Evolutionary conservation across 2,329 filamentous ascomycete species (phyloP).

Genomic region (Coniochaeta sp.): DNA sequence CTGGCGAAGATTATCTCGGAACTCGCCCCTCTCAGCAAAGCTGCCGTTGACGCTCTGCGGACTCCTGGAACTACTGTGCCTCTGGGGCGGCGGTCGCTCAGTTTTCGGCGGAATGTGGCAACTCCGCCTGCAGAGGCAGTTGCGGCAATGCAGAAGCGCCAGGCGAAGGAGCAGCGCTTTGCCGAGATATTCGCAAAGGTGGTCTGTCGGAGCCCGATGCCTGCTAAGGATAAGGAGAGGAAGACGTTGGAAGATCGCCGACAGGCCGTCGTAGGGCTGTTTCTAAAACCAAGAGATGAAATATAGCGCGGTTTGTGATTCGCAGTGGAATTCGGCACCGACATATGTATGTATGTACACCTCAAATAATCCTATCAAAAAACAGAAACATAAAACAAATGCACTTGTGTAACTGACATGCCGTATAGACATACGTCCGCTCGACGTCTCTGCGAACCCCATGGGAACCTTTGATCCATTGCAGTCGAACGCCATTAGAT

Average conservation of each 20-base stretch:
- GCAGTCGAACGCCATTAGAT: no score
- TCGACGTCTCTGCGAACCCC: no score
- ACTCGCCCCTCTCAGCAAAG: constrained; percentile 31
- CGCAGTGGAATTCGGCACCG: background rate
- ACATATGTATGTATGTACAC: background rate
- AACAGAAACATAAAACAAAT: no score
- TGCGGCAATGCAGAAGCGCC: constrained; percentile 44
- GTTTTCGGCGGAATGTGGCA: constrained; percentile 29
- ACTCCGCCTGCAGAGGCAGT: constrained; percentile 17
- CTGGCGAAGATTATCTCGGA: constrained; percentile 49
- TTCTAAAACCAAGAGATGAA: constrained; percentile 36
- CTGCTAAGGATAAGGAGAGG: constrained; percentile 43
- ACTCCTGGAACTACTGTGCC: constrained; percentile 4
- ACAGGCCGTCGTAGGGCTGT: constrained; percentile 62
- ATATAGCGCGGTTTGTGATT: background rate
- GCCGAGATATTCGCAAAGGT: constrained; percentile 58
- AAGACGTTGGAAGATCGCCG: constrained; percentile 56
- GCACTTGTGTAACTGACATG: background rate
- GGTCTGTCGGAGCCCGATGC: constrained; percentile 46
- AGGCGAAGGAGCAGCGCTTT: constrained; percentile 52
- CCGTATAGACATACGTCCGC: background rate
- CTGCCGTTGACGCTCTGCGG: constrained; percentile 26
- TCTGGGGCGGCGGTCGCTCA: constrained; percentile 37
- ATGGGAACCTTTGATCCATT: no score
- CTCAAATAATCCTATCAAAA: background rate